A percentile compares a stretch with the other conserved stretches of the same genome.
phyloP scores from a whole-genome alignment of 192 early-diverging fungal genomes.

The Coemansia sp. region DNA sequence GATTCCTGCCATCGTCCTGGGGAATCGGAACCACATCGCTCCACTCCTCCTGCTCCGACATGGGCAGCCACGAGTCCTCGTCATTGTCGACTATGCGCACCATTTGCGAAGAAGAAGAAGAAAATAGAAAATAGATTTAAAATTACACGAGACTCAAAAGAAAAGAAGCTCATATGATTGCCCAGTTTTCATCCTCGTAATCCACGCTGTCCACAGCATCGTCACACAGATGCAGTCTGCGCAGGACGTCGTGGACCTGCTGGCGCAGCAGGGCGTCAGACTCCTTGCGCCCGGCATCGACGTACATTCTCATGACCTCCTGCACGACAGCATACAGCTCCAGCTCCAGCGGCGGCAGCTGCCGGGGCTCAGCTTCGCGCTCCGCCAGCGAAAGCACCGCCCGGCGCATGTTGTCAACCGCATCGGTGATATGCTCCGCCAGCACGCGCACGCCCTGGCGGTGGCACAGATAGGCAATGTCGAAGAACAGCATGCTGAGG shows the following conservation, averaged over 20 bases:
- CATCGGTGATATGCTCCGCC: slow-evolving; percentile 28
- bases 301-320: slow-evolving; percentile 36
- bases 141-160: neutral
- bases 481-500: slow-evolving; percentile 45
- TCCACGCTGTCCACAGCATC: slow-evolving; percentile 44
- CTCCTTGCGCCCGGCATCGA: slow-evolving; percentile 3
- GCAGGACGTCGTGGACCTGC: slow-evolving; percentile 37
- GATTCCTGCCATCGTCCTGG: slow-evolving; percentile 32
- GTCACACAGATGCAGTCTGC: slow-evolving; percentile 45
- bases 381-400: slow-evolving; percentile 25
- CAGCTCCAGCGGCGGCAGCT: slow-evolving; percentile 21
- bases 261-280: slow-evolving; percentile 11
- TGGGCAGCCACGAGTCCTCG: slow-evolving; percentile 6
- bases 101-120: slow-evolving; percentile 3
- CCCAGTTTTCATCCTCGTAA: slow-evolving; percentile 48
- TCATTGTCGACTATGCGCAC: neutral
- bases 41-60: slow-evolving; percentile 44
- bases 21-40: slow-evolving; percentile 40
- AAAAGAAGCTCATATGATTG: slow-evolving; percentile 21
- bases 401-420: slow-evolving; percentile 35
- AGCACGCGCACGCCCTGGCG: slow-evolving; percentile 37
- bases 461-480: slow-evolving; percentile 41
- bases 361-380: slow-evolving; percentile 15
- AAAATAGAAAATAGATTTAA: neutral
- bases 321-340: slow-evolving; percentile 39